phyloP scores from a whole-genome alignment of 1,139 yeast genomes.

The Candida neerlandica region DNA sequence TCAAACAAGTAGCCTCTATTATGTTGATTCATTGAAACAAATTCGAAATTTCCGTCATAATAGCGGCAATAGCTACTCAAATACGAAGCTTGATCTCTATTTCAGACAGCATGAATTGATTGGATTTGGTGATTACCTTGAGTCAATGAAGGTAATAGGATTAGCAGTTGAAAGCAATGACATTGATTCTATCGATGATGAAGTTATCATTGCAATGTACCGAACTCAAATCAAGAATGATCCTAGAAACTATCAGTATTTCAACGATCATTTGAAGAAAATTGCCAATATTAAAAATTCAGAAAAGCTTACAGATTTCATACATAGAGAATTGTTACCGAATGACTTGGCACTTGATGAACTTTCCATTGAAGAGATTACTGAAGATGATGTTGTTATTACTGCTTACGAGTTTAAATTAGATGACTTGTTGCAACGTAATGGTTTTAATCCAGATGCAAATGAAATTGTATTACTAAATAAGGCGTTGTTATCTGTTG shows the following conservation, averaged over 20 bases:
- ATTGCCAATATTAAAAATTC: constrained; percentile 53
- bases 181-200: constrained; percentile 36
- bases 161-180: constrained; percentile 30
- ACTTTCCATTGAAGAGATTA: constrained; percentile 61
- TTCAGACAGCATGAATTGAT: constrained; percentile 58
- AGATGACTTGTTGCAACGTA: constrained; percentile 62
- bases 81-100: constrained; percentile 40
- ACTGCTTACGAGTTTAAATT: constrained; percentile 69
- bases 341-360: constrained; percentile 60
- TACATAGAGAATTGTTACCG: constrained; percentile 58
- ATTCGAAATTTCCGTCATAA: constrained; percentile 8
- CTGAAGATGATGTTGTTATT: constrained; percentile 74
- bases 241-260: constrained; percentile 37
- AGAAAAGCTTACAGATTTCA: constrained; percentile 38
- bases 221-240: constrained; percentile 37
- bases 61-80: constrained; percentile 16
- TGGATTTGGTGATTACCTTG: constrained; percentile 61
- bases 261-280: constrained; percentile 38
- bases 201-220: constrained; percentile 49
- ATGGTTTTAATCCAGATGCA: constrained; percentile 49
- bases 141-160: constrained; percentile 58
- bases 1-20: constrained; percentile 53
- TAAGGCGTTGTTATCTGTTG: constrained; percentile 43
- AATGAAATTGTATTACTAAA: constrained; percentile 45
- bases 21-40: constrained; percentile 61